These are phyloP conservation scores for Nothophaeocryptopus gaeumannii DNA, from an alignment of 2,329 filamentous ascomycete genomes.

Conservation along the genomic window DNA sequence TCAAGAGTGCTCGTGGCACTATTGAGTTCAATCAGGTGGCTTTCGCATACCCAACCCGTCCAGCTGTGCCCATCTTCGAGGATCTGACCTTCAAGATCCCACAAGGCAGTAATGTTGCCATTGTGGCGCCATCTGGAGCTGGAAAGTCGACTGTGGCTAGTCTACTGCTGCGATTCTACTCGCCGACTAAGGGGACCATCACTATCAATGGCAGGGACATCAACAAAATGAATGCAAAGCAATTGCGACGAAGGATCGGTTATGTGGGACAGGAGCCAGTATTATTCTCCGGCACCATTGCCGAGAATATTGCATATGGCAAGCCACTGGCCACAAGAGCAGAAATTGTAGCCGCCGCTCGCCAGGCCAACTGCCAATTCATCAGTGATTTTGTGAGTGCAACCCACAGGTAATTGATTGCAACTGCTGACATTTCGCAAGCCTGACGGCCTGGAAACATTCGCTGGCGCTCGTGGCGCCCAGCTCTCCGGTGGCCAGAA, in stretches of 20 bases:
- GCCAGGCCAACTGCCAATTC: constrained; percentile 92
- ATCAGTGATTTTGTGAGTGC: constrained; percentile 79
- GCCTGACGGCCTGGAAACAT: constrained; percentile 91
- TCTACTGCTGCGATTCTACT: constrained; percentile 88
- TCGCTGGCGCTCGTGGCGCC: constrained; percentile 85
- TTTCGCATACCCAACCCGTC: constrained; percentile 91
- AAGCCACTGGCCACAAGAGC: constrained; percentile 71
- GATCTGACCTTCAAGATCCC: constrained; percentile 87
- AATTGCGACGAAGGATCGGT: constrained; percentile 84
- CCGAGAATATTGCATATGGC: constrained; percentile 90
- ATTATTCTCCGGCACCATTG: constrained; percentile 79
- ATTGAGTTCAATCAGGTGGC: constrained; percentile 84
- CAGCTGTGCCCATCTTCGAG: constrained; percentile 87
- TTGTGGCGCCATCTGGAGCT: constrained; percentile 92
- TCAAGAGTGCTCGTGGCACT: constrained; percentile 78
- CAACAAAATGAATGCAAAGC: constrained; percentile 85
- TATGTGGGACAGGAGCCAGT: constrained; percentile 96
- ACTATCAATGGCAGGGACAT: constrained; percentile 83
- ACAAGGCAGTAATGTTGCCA: constrained; percentile 89
- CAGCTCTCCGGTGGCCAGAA: constrained; percentile 96
- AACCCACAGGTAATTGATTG: constrained; percentile 17
- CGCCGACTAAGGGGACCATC: constrained; percentile 72
- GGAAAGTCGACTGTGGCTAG: constrained; percentile 95
- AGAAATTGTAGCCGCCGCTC: constrained; percentile 82
- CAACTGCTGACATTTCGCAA: constrained; percentile 29